phyloP scores from a whole-genome alignment of 495 filamentous ascomycete genomes.

The Penicillium diatomitis region DNA sequence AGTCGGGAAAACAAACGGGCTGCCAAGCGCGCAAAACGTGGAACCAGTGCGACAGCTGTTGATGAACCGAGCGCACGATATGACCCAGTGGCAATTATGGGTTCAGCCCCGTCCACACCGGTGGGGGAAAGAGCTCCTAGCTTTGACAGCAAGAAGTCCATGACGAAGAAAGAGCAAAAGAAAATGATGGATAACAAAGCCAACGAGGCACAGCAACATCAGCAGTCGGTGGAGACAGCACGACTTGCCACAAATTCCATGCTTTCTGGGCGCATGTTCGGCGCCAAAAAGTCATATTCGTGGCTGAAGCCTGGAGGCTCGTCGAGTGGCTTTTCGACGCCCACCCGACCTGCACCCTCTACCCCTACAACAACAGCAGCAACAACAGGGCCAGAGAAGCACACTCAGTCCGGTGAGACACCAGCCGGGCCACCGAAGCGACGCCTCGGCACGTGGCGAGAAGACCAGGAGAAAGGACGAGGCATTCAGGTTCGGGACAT shows the following conservation, averaged over 20 bases:
- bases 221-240: slow-evolving; percentile 40
- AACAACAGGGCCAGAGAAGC: slow-evolving; percentile 23
- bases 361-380: slow-evolving; percentile 22
- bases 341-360: slow-evolving; percentile 26
- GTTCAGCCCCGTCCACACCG: slow-evolving; percentile 34
- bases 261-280: slow-evolving; percentile 36
- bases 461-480: slow-evolving; percentile 38
- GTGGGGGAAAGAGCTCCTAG: slow-evolving; percentile 35
- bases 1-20: slow-evolving; percentile 44
- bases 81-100: slow-evolving; percentile 30
- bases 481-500: slow-evolving; percentile 43
- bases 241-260: slow-evolving; percentile 38
- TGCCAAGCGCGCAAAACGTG: slow-evolving; percentile 40
- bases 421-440: slow-evolving; percentile 18
- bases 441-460: slow-evolving; percentile 38
- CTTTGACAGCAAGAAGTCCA: slow-evolving; percentile 43
- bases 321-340: slow-evolving; percentile 33
- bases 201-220: slow-evolving; percentile 43
- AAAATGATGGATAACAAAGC: slow-evolving; percentile 42
- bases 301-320: slow-evolving; percentile 34
- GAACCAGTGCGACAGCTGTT: slow-evolving; percentile 21
- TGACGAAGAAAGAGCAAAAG: slow-evolving; percentile 44
- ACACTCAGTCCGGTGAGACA: slow-evolving; percentile 20
- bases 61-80: slow-evolving; percentile 13
- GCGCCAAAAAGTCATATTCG: slow-evolving; percentile 37